These are phyloP conservation scores for Linnemannia elongata DNA, from an alignment of 192 early-diverging fungal species.

Conservation along the genomic window DNA sequence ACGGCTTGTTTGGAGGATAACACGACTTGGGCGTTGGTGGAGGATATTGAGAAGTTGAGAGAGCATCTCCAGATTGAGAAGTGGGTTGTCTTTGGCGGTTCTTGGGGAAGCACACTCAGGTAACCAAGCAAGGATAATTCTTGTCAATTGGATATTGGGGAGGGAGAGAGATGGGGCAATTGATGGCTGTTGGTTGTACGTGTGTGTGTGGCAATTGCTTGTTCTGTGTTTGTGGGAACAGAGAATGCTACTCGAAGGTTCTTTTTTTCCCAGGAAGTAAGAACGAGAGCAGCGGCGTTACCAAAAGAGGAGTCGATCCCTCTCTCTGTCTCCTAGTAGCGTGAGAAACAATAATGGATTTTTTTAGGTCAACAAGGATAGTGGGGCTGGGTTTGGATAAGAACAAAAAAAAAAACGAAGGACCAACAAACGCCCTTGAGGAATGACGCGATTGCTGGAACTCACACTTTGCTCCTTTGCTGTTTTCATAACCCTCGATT, in stretches of 20 bases:
- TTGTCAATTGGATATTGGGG: neutral
- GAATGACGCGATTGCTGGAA: neutral
- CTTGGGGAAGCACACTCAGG: conserved; percentile 71
- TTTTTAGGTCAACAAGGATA: neutral
- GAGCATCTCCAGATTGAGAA: conserved; percentile 73
- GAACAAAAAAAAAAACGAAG: neutral
- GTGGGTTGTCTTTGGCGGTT: conserved; percentile 85
- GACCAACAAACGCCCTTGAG: neutral
- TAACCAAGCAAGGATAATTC: neutral
- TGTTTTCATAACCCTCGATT: neutral
- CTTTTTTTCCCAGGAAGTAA: neutral
- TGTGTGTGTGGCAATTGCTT: neutral
- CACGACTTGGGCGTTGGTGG: conserved; percentile 75
- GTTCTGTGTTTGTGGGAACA: neutral
- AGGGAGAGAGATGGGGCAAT: neutral
- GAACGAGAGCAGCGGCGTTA: neutral
- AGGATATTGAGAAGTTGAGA: conserved; percentile 74
- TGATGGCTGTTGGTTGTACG: neutral
- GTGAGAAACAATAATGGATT: neutral
- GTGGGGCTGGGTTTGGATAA: neutral
- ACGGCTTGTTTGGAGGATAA: conserved; percentile 75
- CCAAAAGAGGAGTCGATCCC: neutral
- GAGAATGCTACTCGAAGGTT: too few relatives aligned
- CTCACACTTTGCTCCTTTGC: neutral
- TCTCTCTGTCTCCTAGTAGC: neutral